Conservation (phyloP, 1,284 basidiomycete genomes). For the Papiliotrema fonsecae region DNA sequence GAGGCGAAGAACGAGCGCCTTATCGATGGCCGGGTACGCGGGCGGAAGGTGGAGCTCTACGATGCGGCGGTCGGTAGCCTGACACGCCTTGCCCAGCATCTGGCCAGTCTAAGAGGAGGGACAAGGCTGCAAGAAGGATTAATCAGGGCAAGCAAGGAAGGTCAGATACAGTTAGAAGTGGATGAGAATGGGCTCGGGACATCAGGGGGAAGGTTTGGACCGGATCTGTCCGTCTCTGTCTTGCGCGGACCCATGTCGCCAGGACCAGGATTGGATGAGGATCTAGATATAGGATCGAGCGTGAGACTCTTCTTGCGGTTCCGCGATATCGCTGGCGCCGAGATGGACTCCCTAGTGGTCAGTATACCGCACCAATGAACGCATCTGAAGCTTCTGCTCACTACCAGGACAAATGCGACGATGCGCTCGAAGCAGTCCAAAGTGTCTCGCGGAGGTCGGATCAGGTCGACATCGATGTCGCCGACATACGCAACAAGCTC, state of each 20-base stretch:
- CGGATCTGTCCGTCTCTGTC: slow-evolving; percentile 13
- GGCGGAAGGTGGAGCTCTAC: slow-evolving; percentile 59
- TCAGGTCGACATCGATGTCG: slow-evolving; percentile 52
- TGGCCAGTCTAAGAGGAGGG: slow-evolving; percentile 78
- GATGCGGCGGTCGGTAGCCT: slow-evolving; percentile 77
- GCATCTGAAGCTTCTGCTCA: not conserved
- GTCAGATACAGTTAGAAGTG: slow-evolving; percentile 50
- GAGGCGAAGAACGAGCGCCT: slow-evolving; percentile 82
- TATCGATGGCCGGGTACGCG: slow-evolving; percentile 49
- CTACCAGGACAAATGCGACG: slow-evolving; percentile 32
- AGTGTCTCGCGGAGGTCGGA: slow-evolving; percentile 12
- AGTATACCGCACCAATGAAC: slow-evolving; percentile 27
- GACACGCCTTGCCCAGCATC: slow-evolving; percentile 81
- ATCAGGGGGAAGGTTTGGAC: not conserved
- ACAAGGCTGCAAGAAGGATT: slow-evolving; percentile 77
- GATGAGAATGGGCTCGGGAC: not conserved
- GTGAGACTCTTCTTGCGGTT: slow-evolving; percentile 75
- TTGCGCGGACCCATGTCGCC: slow-evolving; percentile 50
- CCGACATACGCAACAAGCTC: slow-evolving; percentile 60
- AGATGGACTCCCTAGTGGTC: slow-evolving; percentile 71
- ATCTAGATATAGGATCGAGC: slow-evolving; percentile 59
- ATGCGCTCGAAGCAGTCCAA: slow-evolving; percentile 41
- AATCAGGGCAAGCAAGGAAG: slow-evolving; percentile 60
- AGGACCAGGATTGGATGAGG: slow-evolving; percentile 18
- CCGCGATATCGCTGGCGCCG: slow-evolving; percentile 73